Base-by-base conservation (phyloP, 1,284 basidiomycete species). In the Polyporus tsugae region DNA sequence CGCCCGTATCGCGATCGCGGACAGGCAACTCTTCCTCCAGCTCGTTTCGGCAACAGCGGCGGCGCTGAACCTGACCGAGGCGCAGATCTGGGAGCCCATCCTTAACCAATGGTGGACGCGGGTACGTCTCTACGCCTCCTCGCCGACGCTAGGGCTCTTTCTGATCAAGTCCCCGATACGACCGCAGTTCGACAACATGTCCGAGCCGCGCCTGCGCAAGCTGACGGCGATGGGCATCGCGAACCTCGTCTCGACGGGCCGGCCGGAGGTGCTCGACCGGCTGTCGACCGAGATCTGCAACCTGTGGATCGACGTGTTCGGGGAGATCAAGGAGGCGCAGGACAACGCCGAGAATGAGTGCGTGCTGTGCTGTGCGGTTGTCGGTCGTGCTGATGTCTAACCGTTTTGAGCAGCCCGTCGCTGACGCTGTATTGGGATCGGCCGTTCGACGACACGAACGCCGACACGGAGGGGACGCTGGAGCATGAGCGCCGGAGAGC, bases 301-400 rank as follows among this genome's bases (percentile, higher is more conserved):
- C 77, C 83, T 97, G 53, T 97, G 95, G 93, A 82, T 95, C 60
- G 95, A 97, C 75, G 95, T 96, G 5, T 91, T 97, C 55, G 93
- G 91, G 13, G 95, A 97, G 78, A 84, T 96, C 65, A 93, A 90
- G 75, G 94, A 96, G 78, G 89, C 89, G 0, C 81, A 86, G 69
- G 79, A 78, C 29, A 79, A 82, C 6, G 80, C 41, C 17, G 52
- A 35, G 6, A 41, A 82, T 49, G 82, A 82, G 67, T 82, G 82
- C 64, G 74, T 68, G 58, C 62, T 49, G 3, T 38, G 22, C 29
- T 33, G 35, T 35, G 42, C n/a, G 10, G 38, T 55, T 15, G 49
- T 10, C 2, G 36, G 2, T 46, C 25, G 7, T 19, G 19, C 17
- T 39, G 25, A 7, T 10, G 2, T 22, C 35, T 55, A 9, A 39